Evolutionary conservation across 2,329 filamentous ascomycete species (phyloP), one percentile per base, ranked within the genome.

Genomic region (Incumbomyces lentus): DNA sequence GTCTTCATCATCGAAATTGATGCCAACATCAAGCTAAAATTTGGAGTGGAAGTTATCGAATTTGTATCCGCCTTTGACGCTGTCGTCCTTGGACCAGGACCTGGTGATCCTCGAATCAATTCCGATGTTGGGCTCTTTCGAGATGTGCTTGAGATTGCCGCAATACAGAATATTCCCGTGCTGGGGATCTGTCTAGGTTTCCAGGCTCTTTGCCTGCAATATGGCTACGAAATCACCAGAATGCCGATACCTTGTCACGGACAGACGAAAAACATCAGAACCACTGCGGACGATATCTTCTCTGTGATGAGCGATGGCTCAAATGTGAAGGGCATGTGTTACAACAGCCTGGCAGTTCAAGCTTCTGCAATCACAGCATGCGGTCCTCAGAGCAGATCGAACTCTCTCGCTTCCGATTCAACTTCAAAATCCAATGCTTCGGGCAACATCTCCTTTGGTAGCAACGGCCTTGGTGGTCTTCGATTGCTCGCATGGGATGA

Each of bases 161-260:
- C 75, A 2, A 66, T 72, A 3, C 63, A 80, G 13, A 52, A 81
- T 10, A 56, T 94, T 1, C 92, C 92, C 0, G 81, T 93, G 0
- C 70, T 98, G 30, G 92, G 89, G 0, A 86, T 95, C 36, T 95
- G 89, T 56, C 74, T 95, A 0, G 89, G 89, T 0, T 93, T 94
- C 53, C 89, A 95, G 65, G 89, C 84, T 56, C 68, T 95, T 37
- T 81, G 82, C 40, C 69, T 79, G 39, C 75, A 76, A 8, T 81
- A 82, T 55, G 85, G 85, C 1, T 81, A 80, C 1, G 63, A 66
- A 6, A 78, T 94, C 14, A 70, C 78, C 44, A 75, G 78, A 51
- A 67, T 95, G 48, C 67, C 69, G n/a, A 74, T 82, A 47, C 87
- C 87, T 0, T 70, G 88, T 55, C 89, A 95, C 65, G 89, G 89